These are phyloP conservation scores for Ceriops decandra DNA, from an alignment of 345 rosid species.

Conservation along the genomic window DNA sequence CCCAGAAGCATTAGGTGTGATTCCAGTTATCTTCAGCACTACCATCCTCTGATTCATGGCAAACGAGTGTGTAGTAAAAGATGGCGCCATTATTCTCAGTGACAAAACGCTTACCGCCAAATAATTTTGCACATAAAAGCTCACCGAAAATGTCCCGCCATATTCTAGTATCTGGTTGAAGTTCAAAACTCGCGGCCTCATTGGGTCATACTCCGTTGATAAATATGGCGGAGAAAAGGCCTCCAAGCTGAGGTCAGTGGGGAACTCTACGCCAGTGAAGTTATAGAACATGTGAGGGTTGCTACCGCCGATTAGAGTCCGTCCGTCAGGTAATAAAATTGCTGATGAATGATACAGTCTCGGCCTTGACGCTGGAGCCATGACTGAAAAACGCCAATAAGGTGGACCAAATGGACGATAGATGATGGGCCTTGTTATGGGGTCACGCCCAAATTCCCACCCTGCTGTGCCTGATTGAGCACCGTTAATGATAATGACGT, in stretches of 20 bases:
- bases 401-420: conserved; percentile 32
- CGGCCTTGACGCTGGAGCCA: conserved; percentile 45
- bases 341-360: conserved; percentile 87
- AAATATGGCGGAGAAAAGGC: conserved; percentile 66
- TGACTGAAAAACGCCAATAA: conserved; percentile 37
- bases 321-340: conserved; percentile 55
- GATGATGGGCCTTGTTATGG: conserved; percentile 52
- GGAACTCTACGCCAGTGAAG: conserved; percentile 56
- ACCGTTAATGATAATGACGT: conserved; percentile 66
- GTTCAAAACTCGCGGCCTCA: conserved; percentile 43
- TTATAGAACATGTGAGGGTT: conserved; percentile 65
- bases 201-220: conserved; percentile 25
- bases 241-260: conserved; percentile 78
- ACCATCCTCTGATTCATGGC: conserved; percentile 88
- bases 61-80: conserved; percentile 70
- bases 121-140: conserved; percentile 33
- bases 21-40: conserved; percentile 32
- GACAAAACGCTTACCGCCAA: conserved; percentile 30
- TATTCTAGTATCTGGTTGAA: conserved; percentile 25
- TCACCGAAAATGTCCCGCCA: conserved; percentile 26
- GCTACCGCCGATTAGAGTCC: conserved; percentile 73
- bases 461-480: conserved; percentile 68
- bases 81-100: conserved; percentile 57
- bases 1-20: conserved; percentile 1
- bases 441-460: conserved; percentile 49